phyloP scores from a whole-genome alignment of 768 basidiomycete genomes.

The Pisolithus sp. region DNA sequence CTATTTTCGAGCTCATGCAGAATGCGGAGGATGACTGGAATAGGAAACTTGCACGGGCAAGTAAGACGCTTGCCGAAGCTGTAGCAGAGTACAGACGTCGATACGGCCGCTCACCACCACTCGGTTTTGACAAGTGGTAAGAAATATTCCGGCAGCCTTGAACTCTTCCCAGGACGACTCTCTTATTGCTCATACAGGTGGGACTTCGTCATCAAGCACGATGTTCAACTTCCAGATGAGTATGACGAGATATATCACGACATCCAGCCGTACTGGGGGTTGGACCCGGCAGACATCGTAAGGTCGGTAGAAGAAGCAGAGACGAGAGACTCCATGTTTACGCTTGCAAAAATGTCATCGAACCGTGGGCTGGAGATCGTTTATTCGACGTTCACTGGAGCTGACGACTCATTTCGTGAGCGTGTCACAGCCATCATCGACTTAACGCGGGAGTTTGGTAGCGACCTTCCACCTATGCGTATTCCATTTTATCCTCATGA shows the following conservation, averaged over 20 bases:
- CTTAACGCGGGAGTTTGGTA: slow-evolving; percentile 20
- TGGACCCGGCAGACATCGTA: slow-evolving; percentile 25
- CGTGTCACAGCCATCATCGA: slow-evolving; percentile 12
- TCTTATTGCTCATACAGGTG: slow-evolving; percentile 26
- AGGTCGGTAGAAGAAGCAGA: slow-evolving; percentile 17
- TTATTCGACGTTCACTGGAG: slow-evolving; percentile 6
- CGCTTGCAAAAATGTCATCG: slow-evolving; percentile 18
- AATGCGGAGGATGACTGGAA: slow-evolving; percentile 33
- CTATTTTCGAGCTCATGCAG: slow-evolving; percentile 37
- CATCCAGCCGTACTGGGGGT: slow-evolving; percentile 32
- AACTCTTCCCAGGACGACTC: background rate
- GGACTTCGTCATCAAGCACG: slow-evolving; percentile 34
- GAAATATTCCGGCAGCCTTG: background rate
- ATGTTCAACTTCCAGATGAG: slow-evolving; percentile 39
- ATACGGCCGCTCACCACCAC: slow-evolving; percentile 31
- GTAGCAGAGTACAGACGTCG: slow-evolving; percentile 33
- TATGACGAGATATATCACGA: slow-evolving; percentile 40
- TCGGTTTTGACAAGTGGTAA: slow-evolving; percentile 39
- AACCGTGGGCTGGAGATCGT: slow-evolving; percentile 10
- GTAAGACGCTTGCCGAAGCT: slow-evolving; percentile 32
- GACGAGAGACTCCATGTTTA: slow-evolving; percentile 4
- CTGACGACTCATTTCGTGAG: background rate
- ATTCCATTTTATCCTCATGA: slow-evolving; percentile 26
- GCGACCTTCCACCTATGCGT: slow-evolving; percentile 27
- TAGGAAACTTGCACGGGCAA: slow-evolving; percentile 27